Base-by-base conservation (phyloP, 352 stramenopile genomes). In the Elongisporangium prolatum region DNA sequence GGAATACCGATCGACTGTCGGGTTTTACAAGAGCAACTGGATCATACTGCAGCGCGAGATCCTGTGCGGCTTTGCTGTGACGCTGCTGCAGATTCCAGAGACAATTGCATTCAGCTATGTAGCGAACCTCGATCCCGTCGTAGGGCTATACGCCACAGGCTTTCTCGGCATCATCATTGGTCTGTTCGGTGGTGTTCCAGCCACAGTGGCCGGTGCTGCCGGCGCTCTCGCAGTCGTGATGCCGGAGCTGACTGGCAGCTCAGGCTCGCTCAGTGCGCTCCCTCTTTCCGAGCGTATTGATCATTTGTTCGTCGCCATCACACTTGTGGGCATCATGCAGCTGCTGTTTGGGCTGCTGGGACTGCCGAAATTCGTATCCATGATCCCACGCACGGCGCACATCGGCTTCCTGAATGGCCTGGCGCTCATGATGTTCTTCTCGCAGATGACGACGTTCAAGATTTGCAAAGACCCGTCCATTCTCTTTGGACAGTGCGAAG, bases 371-470 rank as follows among this genome's bases (percentile, higher is more conserved):
- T 81, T 98, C 21, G 96, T 99, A 51, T 77, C 89, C 8, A 85
- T 98, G 61, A 91, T 99, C 49, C 92, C 94, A 0, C 84, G 95
- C 63, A 96, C 92, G 7, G 95, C 97, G 10, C 97, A 98, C 80
- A 86, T 98, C 37, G 95, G 95, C 4, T 99, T 99, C 74, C 84
- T 98, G 21, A 98, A 98, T 72, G 95, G 96, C 3, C 76, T 99
- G 37, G 84, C 92, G 3, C 61, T 98, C 24, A 96, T 99, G 63
- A 98, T 99, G 84, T 89, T 97, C 37, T 74, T 96, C 28, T 95
- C 94, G 22, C 96, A 99, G 68, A 87, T 97, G 54, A 88, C 80
- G 8, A 95, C 95, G 48, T 98, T 98, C 60, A 65, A 95, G 59
- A 73, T 82, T 22, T 96, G 89, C 60, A 74, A 66, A 22, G 66